Conservation (phyloP, 2,329 filamentous ascomycete genomes). For the Fusarium cyanostomum region DNA sequence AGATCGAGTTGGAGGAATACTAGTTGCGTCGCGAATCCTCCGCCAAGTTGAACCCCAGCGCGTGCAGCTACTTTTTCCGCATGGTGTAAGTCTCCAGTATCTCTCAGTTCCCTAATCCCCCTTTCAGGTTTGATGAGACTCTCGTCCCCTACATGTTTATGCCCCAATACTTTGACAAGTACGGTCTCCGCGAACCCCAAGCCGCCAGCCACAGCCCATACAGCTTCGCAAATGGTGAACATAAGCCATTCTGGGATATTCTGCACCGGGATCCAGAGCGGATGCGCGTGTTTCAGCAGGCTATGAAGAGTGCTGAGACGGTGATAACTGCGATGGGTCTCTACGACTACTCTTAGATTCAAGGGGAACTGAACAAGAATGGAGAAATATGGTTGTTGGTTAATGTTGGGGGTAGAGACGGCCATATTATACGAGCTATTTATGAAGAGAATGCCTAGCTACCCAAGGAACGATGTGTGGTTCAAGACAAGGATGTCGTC, state of each 20-base stretch:
- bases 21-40: constrained; percentile 12
- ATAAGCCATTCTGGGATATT: constrained; percentile 48
- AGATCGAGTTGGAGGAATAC: constrained; percentile 6
- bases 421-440: constrained; percentile 44
- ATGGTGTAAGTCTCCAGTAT: constrained; percentile 6
- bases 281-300: constrained; percentile 41
- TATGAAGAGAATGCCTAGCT: constrained; percentile 40
- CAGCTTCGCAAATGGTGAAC: constrained; percentile 43
- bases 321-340: constrained; percentile 38
- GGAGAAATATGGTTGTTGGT: constrained; percentile 40
- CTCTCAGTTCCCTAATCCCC: neutral
- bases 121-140: constrained; percentile 40
- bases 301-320: constrained; percentile 42
- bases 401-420: constrained; percentile 48
- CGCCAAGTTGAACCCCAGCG: neutral
- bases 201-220: constrained; percentile 39
- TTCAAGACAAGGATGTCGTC: constrained; percentile 47
- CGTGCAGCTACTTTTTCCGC: neutral
- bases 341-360: constrained; percentile 48
- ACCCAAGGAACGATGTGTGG: constrained; percentile 41
- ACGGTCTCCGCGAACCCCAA: constrained; percentile 45
- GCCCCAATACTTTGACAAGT: constrained; percentile 46
- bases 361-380: neutral
- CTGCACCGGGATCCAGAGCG: constrained; percentile 36
- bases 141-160: constrained; percentile 36